Percentiles rank a stretch among this genome's conserved stretches.
Evolutionary conservation across 2,329 filamentous ascomycete species (phyloP).

Genomic region (Stagonosporopsis cucurbitacearum): DNA sequence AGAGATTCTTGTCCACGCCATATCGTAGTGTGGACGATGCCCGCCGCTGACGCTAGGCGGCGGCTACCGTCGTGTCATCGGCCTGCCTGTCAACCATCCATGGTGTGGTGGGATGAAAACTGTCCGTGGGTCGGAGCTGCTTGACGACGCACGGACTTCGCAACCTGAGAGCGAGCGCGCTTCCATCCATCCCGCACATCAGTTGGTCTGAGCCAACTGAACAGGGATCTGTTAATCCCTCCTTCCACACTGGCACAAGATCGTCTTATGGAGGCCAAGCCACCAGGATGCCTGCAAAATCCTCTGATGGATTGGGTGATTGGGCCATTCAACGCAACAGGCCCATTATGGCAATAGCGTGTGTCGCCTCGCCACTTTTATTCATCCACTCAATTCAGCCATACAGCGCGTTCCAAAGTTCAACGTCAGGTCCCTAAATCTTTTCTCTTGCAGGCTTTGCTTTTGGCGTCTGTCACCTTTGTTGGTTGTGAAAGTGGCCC

Average conservation of each 20-base stretch:
- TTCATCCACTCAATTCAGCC: conserved; percentile 45
- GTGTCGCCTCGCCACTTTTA: conserved; percentile 49
- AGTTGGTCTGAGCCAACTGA: conserved; percentile 42
- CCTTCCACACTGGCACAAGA: conserved; percentile 44
- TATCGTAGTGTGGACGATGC: conserved; percentile 6
- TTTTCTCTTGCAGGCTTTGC: conserved; percentile 40
- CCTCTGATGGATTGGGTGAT: conserved; percentile 36
- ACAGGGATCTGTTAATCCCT: conserved; percentile 34
- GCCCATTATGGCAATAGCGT: conserved; percentile 42
- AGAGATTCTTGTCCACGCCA: conserved; percentile 1
- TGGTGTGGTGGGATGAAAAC: conserved; percentile 16
- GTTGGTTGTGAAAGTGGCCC: conserved; percentile 27
- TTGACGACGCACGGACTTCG: conserved; percentile 27
- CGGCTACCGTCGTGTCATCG: conserved; percentile 32
- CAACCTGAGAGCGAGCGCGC: conserved; percentile 23
- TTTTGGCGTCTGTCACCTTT: conserved; percentile 38
- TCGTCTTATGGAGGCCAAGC: conserved; percentile 41
- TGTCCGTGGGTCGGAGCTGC: conserved; percentile 27
- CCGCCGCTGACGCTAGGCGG: conserved; percentile 33
- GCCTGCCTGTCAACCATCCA: conserved; percentile 25
- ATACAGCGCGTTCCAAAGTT: conserved; percentile 43
- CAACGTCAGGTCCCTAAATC: conserved; percentile 40
- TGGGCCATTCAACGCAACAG: conserved; percentile 33
- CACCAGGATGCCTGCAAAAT: conserved; percentile 41
- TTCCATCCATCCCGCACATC: conserved; percentile 51